Conservation (phyloP, 2,329 filamentous ascomycete species). For the Cercospora sojina region DNA sequence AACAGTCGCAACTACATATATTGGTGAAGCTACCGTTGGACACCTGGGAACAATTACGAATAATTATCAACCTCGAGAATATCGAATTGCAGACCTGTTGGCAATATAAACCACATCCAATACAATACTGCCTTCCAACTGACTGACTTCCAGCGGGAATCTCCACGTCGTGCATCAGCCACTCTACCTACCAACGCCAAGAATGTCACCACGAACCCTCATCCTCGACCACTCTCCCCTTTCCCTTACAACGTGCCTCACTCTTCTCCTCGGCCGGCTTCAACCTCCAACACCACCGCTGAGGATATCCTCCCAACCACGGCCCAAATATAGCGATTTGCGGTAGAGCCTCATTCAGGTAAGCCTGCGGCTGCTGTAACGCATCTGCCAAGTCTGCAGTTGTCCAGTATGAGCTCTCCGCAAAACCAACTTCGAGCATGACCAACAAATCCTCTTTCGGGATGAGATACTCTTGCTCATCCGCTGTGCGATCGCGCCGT, state of each 20-base stretch:
- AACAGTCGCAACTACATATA: slow-evolving; percentile 11
- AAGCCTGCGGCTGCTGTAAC: neutral
- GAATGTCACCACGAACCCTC: neutral
- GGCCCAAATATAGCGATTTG: neutral
- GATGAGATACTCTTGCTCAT: neutral
- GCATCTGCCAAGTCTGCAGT: neutral
- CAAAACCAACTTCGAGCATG: neutral
- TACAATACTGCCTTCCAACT: neutral
- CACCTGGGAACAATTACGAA: neutral
- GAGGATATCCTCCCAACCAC: neutral
- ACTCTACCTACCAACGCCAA: no score
- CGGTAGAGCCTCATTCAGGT: neutral
- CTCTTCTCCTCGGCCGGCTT: neutral
- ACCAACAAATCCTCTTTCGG: neutral
- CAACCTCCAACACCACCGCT: neutral
- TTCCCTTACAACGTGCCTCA: neutral
- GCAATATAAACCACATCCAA: neutral
- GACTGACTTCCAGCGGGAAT: neutral
- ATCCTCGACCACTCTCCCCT: no score
- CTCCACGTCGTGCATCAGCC: no score
- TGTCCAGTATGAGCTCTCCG: neutral
- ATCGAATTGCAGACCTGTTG: neutral
- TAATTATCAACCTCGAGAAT: neutral
- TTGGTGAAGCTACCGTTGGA: neutral
- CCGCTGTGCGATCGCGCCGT: neutral